These are phyloP conservation scores for Solanum paucissectum DNA, from an alignment of 257 asterid genomes.

Conservation along the genomic window DNA sequence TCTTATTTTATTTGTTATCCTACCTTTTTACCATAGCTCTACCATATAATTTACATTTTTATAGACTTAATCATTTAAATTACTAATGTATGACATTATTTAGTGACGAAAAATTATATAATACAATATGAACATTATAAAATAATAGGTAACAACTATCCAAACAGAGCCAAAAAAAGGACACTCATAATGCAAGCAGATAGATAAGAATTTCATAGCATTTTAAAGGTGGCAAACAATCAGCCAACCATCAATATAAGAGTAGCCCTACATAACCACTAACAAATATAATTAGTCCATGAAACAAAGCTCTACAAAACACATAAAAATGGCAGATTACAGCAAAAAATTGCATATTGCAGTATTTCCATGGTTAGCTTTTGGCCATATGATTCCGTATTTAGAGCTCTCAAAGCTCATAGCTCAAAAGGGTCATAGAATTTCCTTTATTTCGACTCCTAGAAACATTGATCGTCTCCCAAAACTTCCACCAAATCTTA, in stretches of 20 bases:
- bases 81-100: too few relatives aligned
- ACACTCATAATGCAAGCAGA: neutral
- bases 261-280: neutral
- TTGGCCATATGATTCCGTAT: constrained; percentile 52
- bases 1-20: too few relatives aligned
- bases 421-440: constrained; percentile 38
- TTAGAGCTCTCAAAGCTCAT: constrained; percentile 35
- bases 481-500: constrained; percentile 21
- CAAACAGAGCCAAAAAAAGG: neutral
- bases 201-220: fast-evolving
- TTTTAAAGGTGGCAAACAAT: neutral
- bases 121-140: too few relatives aligned
- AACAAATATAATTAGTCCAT: neutral
- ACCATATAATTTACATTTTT: neutral
- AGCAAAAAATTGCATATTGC: constrained; percentile 24
- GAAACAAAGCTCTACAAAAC: neutral
- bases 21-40: neutral
- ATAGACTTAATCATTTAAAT: too few relatives aligned
- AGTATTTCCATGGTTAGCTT: constrained; percentile 59
- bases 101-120: too few relatives aligned
- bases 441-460: constrained; percentile 44
- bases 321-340: neutral
- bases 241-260: neutral
- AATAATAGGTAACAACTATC: too few relatives aligned
- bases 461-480: constrained; percentile 54